A percentile compares a stretch with the other conserved stretches of the same genome.
Evolutionary conservation across 2,329 filamentous ascomycete species (phyloP).

Genomic region (Colletotrichum graminicola): DNA sequence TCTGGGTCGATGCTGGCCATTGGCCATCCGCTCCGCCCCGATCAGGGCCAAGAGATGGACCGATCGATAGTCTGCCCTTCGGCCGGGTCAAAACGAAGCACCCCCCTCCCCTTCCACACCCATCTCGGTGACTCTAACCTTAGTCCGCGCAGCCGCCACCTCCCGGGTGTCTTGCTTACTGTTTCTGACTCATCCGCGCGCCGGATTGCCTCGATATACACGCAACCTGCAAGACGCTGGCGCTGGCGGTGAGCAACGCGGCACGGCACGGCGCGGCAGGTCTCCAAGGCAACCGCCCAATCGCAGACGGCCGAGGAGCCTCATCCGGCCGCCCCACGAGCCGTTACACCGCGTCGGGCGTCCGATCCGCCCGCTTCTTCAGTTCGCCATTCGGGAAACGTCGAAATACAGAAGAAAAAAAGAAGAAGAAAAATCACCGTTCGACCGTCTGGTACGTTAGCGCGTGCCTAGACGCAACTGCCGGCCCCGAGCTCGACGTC

Average conservation of each 20-base stretch:
- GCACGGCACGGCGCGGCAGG: neutral
- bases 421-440: too few species aligned
- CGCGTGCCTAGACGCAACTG: neutral
- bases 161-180: neutral
- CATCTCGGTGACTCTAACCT: neutral
- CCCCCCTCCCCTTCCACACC: neutral
- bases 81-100: neutral
- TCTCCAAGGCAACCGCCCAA: conserved; percentile 2
- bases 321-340: conserved; percentile 1
- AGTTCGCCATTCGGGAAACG: neutral
- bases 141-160: neutral
- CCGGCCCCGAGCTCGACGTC: neutral
- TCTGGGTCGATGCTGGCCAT: conserved; percentile 14
- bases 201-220: conserved; percentile 1
- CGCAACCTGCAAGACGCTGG: conserved; percentile 10
- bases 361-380: neutral
- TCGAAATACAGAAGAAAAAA: neutral
- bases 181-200: neutral
- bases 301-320: conserved; percentile 15
- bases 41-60: neutral
- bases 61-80: neutral
- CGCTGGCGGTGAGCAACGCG: conserved; percentile 25
- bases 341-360: conserved; percentile 33
- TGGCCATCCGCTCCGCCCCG: neutral
- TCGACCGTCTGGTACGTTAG: neutral